phyloP scores from a whole-genome alignment of 2,329 filamentous ascomycete genomes.

The Colletotrichum limetticola region DNA sequence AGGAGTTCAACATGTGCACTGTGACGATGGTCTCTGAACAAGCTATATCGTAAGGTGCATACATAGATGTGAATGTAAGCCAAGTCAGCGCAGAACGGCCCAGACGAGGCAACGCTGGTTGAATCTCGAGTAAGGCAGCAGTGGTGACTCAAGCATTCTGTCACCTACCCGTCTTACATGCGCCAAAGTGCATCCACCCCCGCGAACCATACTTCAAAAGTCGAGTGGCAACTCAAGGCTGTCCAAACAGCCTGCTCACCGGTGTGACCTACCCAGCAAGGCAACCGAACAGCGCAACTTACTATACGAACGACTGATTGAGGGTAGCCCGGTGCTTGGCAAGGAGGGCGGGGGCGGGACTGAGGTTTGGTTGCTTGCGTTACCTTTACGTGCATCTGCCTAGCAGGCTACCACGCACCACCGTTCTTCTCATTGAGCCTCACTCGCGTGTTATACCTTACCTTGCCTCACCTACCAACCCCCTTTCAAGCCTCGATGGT shows the following conservation, averaged over 20 bases:
- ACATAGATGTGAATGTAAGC: no score
- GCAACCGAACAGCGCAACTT: background rate
- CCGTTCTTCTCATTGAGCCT: background rate
- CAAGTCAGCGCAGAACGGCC: no score
- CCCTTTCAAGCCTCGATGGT: background rate
- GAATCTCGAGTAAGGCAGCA: background rate
- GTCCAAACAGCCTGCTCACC: background rate
- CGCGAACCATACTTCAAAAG: background rate
- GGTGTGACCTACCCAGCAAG: background rate
- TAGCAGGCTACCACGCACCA: background rate
- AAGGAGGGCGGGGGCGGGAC: background rate
- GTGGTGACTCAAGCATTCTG: background rate
- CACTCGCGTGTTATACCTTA: background rate
- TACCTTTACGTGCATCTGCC: background rate
- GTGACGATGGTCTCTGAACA: background rate
- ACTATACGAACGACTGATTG: background rate
- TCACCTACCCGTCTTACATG: background rate
- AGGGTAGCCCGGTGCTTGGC: background rate
- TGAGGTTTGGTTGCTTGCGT: background rate
- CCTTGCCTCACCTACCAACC: background rate
- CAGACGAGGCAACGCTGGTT: background rate
- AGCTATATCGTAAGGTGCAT: background rate
- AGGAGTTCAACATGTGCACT: no score
- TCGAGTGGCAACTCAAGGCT: background rate
- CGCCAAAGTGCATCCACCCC: background rate